A percentile compares a stretch with the other conserved stretches of the same genome.
Evolutionary conservation across 2,329 filamentous ascomycete genomes (phyloP).

Genomic region (Capronia epimyces): DNA sequence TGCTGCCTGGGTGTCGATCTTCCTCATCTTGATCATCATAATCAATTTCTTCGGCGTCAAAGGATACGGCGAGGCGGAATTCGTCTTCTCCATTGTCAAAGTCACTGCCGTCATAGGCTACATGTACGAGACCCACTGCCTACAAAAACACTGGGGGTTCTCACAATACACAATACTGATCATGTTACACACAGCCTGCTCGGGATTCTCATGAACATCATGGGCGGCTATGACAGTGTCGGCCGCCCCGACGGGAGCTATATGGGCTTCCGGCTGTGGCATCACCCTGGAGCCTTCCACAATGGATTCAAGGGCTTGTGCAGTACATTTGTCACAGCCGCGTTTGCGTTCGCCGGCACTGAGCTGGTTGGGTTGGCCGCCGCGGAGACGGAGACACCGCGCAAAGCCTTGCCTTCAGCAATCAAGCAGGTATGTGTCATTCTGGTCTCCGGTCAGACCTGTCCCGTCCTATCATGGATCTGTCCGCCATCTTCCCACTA

Average conservation of each 20-base stretch:
- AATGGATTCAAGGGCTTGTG: slow-evolving; percentile 51
- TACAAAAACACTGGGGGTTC: neutral
- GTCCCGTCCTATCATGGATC: no score
- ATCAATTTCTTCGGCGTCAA: slow-evolving; percentile 83
- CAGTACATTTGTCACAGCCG: slow-evolving; percentile 52
- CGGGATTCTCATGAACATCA: slow-evolving; percentile 61
- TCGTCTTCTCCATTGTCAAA: slow-evolving; percentile 74
- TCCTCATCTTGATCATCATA: slow-evolving; percentile 62
- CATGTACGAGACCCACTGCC: slow-evolving; percentile 51
- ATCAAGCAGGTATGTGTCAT: slow-evolving; percentile 41
- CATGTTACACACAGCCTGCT: slow-evolving; percentile 57
- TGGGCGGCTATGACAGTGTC: slow-evolving; percentile 60
- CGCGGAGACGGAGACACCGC: slow-evolving; percentile 49
- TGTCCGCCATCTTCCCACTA: no score
- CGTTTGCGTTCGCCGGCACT: slow-evolving; percentile 54
- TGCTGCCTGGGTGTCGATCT: slow-evolving; percentile 59
- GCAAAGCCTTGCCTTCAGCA: slow-evolving; percentile 46
- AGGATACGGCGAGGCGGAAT: slow-evolving; percentile 78
- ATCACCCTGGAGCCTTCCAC: slow-evolving; percentile 43
- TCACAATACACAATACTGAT: no score
- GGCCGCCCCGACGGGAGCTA: slow-evolving; percentile 68
- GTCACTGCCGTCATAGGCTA: slow-evolving; percentile 76
- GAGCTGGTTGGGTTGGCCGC: slow-evolving; percentile 51
- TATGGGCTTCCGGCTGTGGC: slow-evolving; percentile 74
- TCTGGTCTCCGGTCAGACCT: no score